A percentile compares a stretch with the other conserved stretches of the same genome.
These are phyloP conservation scores for Cenchrus purpureus DNA, from an alignment of 176 grass and related monocot genomes.

Conservation along the genomic window DNA sequence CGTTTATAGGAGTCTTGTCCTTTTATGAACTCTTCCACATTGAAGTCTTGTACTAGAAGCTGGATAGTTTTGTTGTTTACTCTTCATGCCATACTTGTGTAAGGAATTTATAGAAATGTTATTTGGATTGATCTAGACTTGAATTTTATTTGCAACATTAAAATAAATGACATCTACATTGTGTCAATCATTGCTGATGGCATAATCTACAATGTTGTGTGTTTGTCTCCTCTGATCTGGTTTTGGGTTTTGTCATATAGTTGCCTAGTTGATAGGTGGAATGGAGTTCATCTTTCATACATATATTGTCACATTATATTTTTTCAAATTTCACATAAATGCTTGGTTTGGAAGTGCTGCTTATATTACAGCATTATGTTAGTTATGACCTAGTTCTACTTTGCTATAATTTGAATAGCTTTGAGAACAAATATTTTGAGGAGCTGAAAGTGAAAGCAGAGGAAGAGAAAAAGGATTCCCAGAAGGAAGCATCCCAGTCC, in stretches of 20 bases:
- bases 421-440: conserved; percentile 84
- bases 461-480: conserved; percentile 53
- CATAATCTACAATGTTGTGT: background rate
- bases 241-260: background rate
- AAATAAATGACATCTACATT: conserved; percentile 11
- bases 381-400: conserved; percentile 28
- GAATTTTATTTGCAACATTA: background rate
- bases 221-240: background rate
- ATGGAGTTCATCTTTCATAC: background rate
- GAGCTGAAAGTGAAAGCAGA: conserved; percentile 77
- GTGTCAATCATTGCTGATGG: background rate
- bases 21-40: background rate
- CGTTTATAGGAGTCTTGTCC: background rate
- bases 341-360: conserved; percentile 9
- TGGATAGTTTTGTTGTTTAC: background rate
- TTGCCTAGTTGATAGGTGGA: background rate
- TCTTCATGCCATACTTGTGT: background rate
- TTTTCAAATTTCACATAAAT: conserved; percentile 15
- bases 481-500: conserved; percentile 56
- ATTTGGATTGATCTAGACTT: conserved; percentile 10
- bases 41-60: conserved; percentile 1
- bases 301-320: background rate
- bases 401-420: conserved; percentile 54
- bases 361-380: background rate
- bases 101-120: conserved; percentile 5